Conservation (phyloP, 257 asterid genomes). For the Misopates orontium region DNA sequence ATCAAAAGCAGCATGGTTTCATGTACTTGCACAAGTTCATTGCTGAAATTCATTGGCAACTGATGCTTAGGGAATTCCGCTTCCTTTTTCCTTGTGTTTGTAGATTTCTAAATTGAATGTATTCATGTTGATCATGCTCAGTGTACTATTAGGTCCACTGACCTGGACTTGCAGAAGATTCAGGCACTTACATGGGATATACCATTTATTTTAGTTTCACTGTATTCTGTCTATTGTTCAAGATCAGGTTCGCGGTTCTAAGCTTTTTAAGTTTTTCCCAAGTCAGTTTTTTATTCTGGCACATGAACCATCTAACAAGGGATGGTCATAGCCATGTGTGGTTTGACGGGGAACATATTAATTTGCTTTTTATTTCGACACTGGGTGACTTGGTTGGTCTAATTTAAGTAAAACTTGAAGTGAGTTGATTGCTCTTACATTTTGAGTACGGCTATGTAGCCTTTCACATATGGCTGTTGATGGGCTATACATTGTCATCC, state of each 20-base stretch:
- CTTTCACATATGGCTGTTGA: too few relatives aligned
- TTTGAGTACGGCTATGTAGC: too few relatives aligned
- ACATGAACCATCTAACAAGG: neutral
- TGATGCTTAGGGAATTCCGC: constrained; percentile 23
- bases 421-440: neutral
- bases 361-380: neutral
- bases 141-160: neutral
- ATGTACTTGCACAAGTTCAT: constrained; percentile 19
- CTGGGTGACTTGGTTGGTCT: neutral
- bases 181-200: neutral
- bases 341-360: neutral
- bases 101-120: constrained; percentile 10
- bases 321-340: neutral
- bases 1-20: constrained; percentile 26
- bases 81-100: neutral
- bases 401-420: neutral
- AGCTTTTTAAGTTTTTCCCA: neutral
- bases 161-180: neutral
- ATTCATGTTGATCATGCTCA: neutral
- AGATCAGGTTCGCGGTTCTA: too few relatives aligned
- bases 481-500: too few relatives aligned
- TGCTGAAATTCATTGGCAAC: constrained; percentile 21
- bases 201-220: neutral
- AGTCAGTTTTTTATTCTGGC: neutral
- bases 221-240: neutral